These are phyloP conservation scores for Arxiozyma bovina DNA, from an alignment of 1,139 yeast species.

Conservation along the genomic window DNA sequence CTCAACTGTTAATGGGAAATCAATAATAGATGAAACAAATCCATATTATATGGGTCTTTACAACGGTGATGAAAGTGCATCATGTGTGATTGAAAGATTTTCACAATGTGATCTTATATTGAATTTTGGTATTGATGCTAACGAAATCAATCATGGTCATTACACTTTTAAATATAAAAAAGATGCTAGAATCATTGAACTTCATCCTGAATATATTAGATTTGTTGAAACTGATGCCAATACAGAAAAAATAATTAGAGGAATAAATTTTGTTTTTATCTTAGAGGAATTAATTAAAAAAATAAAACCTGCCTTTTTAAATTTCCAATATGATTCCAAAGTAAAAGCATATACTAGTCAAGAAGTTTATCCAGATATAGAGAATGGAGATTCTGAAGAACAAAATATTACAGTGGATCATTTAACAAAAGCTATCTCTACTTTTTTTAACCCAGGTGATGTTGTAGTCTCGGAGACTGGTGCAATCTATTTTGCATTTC, in stretches of 20 bases:
- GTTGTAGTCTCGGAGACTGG: constrained; percentile 69
- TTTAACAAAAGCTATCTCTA: constrained; percentile 15
- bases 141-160: constrained; percentile 51
- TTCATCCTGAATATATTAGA: constrained; percentile 38
- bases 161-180: constrained; percentile 27
- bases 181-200: constrained; percentile 26
- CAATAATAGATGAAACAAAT: constrained; percentile 50
- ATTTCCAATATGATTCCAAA: constrained; percentile 13
- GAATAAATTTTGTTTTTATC: constrained; percentile 41
- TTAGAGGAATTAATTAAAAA: constrained; percentile 34
- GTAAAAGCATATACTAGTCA: constrained; percentile 1
- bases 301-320: constrained; percentile 31
- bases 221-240: constrained; percentile 24
- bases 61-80: constrained; percentile 21
- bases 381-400: constrained; percentile 11
- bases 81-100: constrained; percentile 16
- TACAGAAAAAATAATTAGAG: constrained; percentile 23
- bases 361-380: constrained; percentile 1
- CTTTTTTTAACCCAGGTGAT: constrained; percentile 47
- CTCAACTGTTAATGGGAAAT: constrained; percentile 27
- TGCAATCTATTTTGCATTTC: constrained; percentile 62
- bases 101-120: constrained; percentile 39
- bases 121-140: constrained; percentile 43
- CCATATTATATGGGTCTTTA: constrained; percentile 57
- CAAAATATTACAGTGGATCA: constrained; percentile 24